Base-by-base conservation (phyloP, 305 asterid genomes). In the Stenogyne calaminthoides region DNA sequence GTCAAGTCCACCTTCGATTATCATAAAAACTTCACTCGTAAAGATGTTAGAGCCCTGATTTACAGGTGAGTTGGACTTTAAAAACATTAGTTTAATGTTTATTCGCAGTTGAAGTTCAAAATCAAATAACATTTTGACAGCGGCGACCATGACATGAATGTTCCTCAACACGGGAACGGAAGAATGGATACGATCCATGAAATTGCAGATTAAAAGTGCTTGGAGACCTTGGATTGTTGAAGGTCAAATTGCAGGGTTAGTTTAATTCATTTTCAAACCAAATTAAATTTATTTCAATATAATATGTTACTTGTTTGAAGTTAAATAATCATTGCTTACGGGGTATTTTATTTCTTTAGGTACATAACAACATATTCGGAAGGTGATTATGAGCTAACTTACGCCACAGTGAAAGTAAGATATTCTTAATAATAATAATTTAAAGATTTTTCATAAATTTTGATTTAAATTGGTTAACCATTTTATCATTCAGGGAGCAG, bases 161-260 rank as follows among this genome's bases (percentile, higher is more conserved):
- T 3, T 11, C 69, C 69, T 20, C 56, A 67, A 67, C 4, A 47
- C 39, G 2, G 52, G 15, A 9, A 54, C 73, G 2, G 73, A 69
- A 54, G 55, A 55, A 55, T 69, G 73, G 73, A 69, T 69, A 37
- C 22, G 34, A 36, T 68, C 64, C 2, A 32, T 68, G 73, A 68
- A 52, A 12, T 2, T 69, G 22, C 54, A 11, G 2, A 37, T 8
- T 69, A 16, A 5, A 55, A 54, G 25, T 69, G 40, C 2, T 20
- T 69, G 74, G 74, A 69, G 40, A 20, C 64, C 64, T 18, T 69
- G 73, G 65, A 37, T 56, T 25, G 74, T 55, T 12, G 52, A 69
- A 19, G 65, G 27, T 1, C 74, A 69, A 55, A 1, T 29, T 73
- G 64, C 72, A 10, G 74, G 77, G 76, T 67, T 62, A 82, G 92